These are phyloP conservation scores for Tanacetum coccineum DNA, from an alignment of 129 eudicot species.

Conservation along the genomic window DNA sequence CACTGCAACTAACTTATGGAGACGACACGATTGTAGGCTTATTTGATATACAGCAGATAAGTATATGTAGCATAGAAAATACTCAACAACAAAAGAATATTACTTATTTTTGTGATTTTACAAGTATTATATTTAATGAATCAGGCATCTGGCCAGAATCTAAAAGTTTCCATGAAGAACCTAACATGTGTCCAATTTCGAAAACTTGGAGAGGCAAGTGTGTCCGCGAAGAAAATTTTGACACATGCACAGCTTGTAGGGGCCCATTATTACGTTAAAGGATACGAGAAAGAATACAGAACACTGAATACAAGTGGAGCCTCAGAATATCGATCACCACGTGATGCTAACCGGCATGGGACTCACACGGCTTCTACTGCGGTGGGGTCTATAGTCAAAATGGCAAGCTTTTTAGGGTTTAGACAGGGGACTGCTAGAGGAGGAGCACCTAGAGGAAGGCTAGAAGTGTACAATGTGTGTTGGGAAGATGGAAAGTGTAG, in stretches of 20 bases:
- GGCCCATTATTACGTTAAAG: slow-evolving; percentile 52
- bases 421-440: slow-evolving; percentile 44
- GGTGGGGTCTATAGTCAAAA: slow-evolving; percentile 47
- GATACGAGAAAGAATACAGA: slow-evolving; percentile 46
- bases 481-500: too few relatives aligned
- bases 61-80: slow-evolving; percentile 3
- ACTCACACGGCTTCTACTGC: slow-evolving; percentile 72
- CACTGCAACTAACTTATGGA: slow-evolving; percentile 50
- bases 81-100: slow-evolving; percentile 5
- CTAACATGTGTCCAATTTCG: slow-evolving; percentile 46
- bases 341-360: too few relatives aligned
- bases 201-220: slow-evolving; percentile 62
- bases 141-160: slow-evolving; percentile 79
- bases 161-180: slow-evolving; percentile 63
- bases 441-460: too few relatives aligned
- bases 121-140: slow-evolving; percentile 10
- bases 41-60: slow-evolving; percentile 37
- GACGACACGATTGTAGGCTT: slow-evolving; percentile 57
- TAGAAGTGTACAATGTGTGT: too few relatives aligned
- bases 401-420: slow-evolving; percentile 43
- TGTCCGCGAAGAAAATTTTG: slow-evolving; percentile 41
- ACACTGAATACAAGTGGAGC: slow-evolving; percentile 20
- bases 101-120: too few relatives aligned
- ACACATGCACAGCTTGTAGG: too few relatives aligned
- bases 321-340: too few relatives aligned